A percentile compares a stretch with the other conserved stretches of the same genome.
These are phyloP conservation scores for Zygoascus sp. DNA, from an alignment of 1,139 yeast species.

Conservation along the genomic window DNA sequence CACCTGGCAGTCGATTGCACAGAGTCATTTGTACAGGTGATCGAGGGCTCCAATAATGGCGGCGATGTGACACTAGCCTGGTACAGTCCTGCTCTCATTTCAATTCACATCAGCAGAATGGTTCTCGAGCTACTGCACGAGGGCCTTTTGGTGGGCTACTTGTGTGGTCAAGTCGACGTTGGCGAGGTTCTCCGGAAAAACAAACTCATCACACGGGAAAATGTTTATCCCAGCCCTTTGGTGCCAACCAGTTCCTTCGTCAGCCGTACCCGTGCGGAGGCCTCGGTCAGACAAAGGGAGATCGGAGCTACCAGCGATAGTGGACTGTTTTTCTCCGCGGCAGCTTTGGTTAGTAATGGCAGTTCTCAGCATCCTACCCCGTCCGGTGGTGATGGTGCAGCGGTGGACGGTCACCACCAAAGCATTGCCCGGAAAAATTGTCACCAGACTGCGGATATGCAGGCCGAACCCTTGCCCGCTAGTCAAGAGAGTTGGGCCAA, in stretches of 20 bases:
- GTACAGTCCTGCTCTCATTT: constrained; percentile 38
- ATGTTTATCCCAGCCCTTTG: too few species aligned
- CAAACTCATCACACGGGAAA: neutral
- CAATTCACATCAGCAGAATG: constrained; percentile 32
- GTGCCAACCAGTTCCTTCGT: too few species aligned
- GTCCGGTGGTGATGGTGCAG: neutral
- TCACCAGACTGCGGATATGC: neutral
- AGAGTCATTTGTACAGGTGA: constrained; percentile 16
- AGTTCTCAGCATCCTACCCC: too few species aligned
- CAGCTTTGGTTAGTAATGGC: too few species aligned
- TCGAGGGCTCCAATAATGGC: constrained; percentile 29
- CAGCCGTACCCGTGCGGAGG: too few species aligned
- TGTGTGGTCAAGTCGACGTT: neutral
- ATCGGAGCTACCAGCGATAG: too few species aligned
- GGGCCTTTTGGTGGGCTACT: constrained; percentile 14
- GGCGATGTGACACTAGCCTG: constrained; percentile 26
- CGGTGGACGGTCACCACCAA: neutral
- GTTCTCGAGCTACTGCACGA: constrained; percentile 21
- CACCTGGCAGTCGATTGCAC: constrained; percentile 25
- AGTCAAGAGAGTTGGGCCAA: too few species aligned
- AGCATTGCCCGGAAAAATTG: constrained; percentile 1
- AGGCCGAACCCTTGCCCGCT: neutral
- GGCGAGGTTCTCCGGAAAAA: neutral
- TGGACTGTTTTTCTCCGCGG: too few species aligned
- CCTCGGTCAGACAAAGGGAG: too few species aligned